Evolutionary conservation across 2,329 filamentous ascomycete species (phyloP).

Genomic region (Lachnellula arida): DNA sequence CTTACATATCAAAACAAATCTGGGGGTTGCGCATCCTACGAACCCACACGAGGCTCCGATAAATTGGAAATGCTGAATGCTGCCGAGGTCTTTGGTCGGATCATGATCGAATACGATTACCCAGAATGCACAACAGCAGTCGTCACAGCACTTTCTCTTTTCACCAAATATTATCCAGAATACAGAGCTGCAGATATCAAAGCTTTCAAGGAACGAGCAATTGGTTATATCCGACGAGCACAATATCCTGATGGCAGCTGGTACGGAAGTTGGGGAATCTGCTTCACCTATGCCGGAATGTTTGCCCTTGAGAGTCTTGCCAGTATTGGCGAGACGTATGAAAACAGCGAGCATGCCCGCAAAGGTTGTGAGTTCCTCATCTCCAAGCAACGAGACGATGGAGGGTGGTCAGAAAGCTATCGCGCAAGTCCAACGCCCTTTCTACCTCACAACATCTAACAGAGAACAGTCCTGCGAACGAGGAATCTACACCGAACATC

Average conservation of each 20-base stretch:
- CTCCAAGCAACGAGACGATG: slow-evolving; percentile 78
- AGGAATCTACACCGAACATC: slow-evolving; percentile 69
- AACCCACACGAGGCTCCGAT: slow-evolving; percentile 72
- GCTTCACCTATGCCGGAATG: slow-evolving; percentile 96
- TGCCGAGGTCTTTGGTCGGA: slow-evolving; percentile 90
- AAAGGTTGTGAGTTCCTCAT: slow-evolving; percentile 83
- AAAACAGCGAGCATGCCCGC: slow-evolving; percentile 64
- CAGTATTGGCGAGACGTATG: slow-evolving; percentile 76
- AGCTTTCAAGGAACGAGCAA: slow-evolving; percentile 65
- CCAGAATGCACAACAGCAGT: slow-evolving; percentile 96
- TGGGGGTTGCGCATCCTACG: slow-evolving; percentile 88
- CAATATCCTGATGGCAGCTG: slow-evolving; percentile 84
- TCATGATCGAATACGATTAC: slow-evolving; percentile 99
- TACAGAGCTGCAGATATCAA: slow-evolving; percentile 76
- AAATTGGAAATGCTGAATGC: slow-evolving; percentile 84
- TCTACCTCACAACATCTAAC: slow-evolving; percentile 15
- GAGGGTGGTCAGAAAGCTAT: slow-evolving; percentile 97
- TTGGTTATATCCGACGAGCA: slow-evolving; percentile 75
- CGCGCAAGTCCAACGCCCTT: slow-evolving; percentile 41
- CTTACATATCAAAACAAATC: slow-evolving; percentile 84
- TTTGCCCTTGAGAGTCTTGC: slow-evolving; percentile 87
- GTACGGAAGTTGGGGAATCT: slow-evolving; percentile 98
- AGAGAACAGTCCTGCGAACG: slow-evolving; percentile 64
- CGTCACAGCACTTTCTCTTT: slow-evolving; percentile 80
- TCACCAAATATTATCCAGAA: slow-evolving; percentile 73